Evolutionary conservation across 2,329 filamentous ascomycete genomes (phyloP), one percentile per base, ranked within the genome.

Genomic region (Aureobasidium lini): DNA sequence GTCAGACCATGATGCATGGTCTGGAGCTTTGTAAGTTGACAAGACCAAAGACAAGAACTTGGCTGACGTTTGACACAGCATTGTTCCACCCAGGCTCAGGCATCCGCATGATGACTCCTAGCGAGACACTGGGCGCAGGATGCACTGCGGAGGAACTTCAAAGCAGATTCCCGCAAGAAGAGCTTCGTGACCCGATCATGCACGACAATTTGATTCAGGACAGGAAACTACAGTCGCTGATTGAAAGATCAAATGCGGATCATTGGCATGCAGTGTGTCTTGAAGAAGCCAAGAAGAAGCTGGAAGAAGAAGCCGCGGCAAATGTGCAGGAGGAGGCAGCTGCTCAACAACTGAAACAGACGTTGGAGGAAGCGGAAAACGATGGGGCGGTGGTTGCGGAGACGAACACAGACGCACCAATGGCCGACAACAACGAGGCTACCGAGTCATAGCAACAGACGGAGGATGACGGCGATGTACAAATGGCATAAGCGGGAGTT

Each of bases 151-250:
- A 86, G 31, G 77, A 81, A 37, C 77, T 88, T 1, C 84, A 85
- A 63, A 66, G 70, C 29, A 76, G 83, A 5, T 78, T 77, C 60
- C 65, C 69, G 1, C 66, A 71, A 60, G 81, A 85, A 43, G 81
- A 83, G 44, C 81, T 88, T 66, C 81, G 84, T 61, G 79, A 84
- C 60, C 85, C 84, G 60, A 81, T 95, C 61, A 75, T 86, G 31
- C 82, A 85, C 29, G 89, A 90, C 60, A 87, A 94, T 75, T 78
- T 82, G 60, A 79, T 80, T 60, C 91, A 96, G 73, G 88, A 93
- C 68, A 79, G 81, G 62, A 69, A 81, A 10, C 77, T 96, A 40
- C 75, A 78, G 54, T 78, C 80, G 53, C 84, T 84, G 68, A 78
- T 94, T 18, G 82, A 87, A 59, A 85, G 85, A 70, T 80, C 84